These are phyloP conservation scores for Colletotrichum camelliae DNA, from an alignment of 2,329 filamentous ascomycete genomes.

Conservation along the genomic window DNA sequence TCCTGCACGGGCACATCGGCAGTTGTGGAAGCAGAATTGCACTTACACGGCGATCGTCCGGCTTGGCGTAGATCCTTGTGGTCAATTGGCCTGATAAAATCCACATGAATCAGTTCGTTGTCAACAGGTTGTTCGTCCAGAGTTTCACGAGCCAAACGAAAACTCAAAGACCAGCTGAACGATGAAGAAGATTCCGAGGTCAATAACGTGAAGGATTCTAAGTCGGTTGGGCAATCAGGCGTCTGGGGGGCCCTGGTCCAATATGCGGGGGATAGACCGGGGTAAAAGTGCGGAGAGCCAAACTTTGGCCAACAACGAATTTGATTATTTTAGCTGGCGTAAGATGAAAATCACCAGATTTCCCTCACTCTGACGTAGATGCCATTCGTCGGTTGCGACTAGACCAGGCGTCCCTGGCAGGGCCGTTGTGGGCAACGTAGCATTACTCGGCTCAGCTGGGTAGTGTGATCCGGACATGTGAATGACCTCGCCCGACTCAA, in stretches of 20 bases:
- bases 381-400: neutral
- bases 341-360: neutral
- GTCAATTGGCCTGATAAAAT: neutral
- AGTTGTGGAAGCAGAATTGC: neutral
- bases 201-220: neutral
- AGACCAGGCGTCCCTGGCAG: neutral
- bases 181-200: conserved; percentile 1
- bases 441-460: neutral
- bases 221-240: neutral
- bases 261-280: conserved; percentile 9
- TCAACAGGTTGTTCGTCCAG: neutral
- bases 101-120: neutral
- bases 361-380: neutral
- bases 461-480: neutral
- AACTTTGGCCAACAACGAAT: neutral
- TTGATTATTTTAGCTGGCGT: neutral
- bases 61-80: neutral
- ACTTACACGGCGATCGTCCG: neutral
- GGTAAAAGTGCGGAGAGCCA: conserved; percentile 1
- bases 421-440: neutral
- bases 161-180: neutral
- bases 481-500: neutral
- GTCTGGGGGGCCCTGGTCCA: conserved; percentile 9
- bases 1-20: neutral
- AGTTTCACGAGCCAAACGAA: conserved; percentile 3